phyloP scores from a whole-genome alignment of 2,329 filamentous ascomycete genomes.

The Aspergillus brunneoviolaceus region DNA sequence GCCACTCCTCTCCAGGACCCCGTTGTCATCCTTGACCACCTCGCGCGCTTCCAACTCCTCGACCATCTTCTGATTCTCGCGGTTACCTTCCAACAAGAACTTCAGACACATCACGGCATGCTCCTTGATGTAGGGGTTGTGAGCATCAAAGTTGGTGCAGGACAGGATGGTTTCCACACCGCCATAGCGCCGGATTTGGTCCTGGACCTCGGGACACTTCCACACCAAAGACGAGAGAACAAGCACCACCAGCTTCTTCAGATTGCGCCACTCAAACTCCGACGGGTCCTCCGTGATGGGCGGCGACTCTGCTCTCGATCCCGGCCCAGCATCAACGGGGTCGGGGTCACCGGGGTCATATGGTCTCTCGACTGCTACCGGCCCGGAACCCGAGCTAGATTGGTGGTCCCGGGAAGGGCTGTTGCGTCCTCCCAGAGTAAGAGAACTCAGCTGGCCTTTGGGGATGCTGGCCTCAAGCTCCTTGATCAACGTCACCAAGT shows the following conservation, averaged over 20 bases:
- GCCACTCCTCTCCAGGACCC: conserved; percentile 42
- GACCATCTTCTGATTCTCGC: conserved; percentile 55
- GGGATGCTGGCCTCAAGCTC: conserved; percentile 85
- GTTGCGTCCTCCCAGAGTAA: conserved; percentile 34
- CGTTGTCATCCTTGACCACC: conserved; percentile 42
- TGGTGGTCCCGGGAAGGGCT: conserved; percentile 30
- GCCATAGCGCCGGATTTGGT: conserved; percentile 79
- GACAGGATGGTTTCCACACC: conserved; percentile 85
- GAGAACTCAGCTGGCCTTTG: conserved; percentile 66
- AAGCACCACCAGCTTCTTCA: conserved; percentile 89
- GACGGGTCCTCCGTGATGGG: conserved; percentile 61
- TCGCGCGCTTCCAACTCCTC: conserved; percentile 49
- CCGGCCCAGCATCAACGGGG: conserved; percentile 43
- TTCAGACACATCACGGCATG: conserved; percentile 87
- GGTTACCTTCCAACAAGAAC: conserved; percentile 58
- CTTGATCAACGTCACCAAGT: conserved; percentile 81
- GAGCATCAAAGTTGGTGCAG: conserved; percentile 86
- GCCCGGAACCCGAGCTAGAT: conserved; percentile 34
- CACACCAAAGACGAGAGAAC: conserved; percentile 87
- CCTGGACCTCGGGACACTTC: conserved; percentile 80
- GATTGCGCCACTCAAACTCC: conserved; percentile 72
- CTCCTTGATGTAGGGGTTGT: conserved; percentile 93
- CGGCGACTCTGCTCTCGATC: conserved; percentile 47
- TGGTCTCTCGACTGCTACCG: conserved; percentile 62
- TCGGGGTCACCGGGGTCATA: conserved; percentile 54